Conservation (phyloP, 2,329 filamentous ascomycete species). For the Tolypocladium pustulatum region DNA sequence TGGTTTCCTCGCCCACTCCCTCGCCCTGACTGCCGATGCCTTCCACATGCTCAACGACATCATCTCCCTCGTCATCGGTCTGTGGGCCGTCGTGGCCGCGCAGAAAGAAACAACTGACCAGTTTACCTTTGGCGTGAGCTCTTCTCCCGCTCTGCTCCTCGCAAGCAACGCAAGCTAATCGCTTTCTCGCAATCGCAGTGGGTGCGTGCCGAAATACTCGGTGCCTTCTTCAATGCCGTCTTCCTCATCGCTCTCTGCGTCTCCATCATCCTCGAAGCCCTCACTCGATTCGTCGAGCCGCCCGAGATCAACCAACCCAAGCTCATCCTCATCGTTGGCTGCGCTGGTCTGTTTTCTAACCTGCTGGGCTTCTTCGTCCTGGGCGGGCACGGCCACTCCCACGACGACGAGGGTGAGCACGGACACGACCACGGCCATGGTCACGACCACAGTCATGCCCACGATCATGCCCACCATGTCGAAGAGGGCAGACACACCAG, state of each 20-base stretch:
- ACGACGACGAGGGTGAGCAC: constrained; percentile 50
- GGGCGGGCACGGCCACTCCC: constrained; percentile 83
- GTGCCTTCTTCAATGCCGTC: constrained; percentile 92
- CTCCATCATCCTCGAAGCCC: constrained; percentile 90
- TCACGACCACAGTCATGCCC: constrained; percentile 25
- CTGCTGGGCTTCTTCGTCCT: constrained; percentile 82
- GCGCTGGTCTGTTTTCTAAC: constrained; percentile 76
- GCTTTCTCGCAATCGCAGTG: constrained; percentile 51
- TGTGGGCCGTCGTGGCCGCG: constrained; percentile 91
- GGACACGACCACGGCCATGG: constrained; percentile 30
- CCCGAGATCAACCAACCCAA: constrained; percentile 77
- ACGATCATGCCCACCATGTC: constrained; percentile 29
- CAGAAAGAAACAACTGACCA: constrained; percentile 77
- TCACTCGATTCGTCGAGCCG: constrained; percentile 84
- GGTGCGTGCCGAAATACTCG: constrained; percentile 93
- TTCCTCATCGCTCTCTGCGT: constrained; percentile 95
- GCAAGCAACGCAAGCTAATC: constrained; percentile 9
- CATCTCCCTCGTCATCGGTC: constrained; percentile 78
- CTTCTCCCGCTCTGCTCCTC: neutral
- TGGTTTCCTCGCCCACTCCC: constrained; percentile 79
- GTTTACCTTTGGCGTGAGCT: constrained; percentile 82
- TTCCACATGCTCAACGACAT: constrained; percentile 99
- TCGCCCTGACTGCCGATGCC: constrained; percentile 90
- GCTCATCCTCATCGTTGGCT: constrained; percentile 84
- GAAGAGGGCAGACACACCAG: constrained; percentile 41